Evolutionary conservation across 306 rosid genomes (phyloP), one percentile per base, ranked within the genome.

Genomic region (Gleditsia sinensis): DNA sequence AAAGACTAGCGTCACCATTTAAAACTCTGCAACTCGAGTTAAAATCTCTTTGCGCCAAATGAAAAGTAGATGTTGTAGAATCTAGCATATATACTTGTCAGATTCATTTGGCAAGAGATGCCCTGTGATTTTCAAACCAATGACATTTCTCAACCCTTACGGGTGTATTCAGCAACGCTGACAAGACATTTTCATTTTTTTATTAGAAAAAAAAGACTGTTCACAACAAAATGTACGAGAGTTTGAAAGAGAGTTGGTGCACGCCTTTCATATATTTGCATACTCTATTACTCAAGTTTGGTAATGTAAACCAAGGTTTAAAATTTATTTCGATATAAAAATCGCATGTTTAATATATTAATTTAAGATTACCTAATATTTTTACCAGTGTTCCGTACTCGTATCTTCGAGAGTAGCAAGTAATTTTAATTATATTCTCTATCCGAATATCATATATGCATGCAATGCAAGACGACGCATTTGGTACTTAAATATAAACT

Each of bases 121-220:
- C 53, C 62, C 46, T 40, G 61, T 4, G 24, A 23, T 37, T 46
- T 58, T 73, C 70, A 60, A 74, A 61, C 34, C 10, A 61, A 46
- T 42, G n/a, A 62, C 49, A 13, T 74, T 61, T 61, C 49, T 74
- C 71, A 14, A 49, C 9, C 5, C 48, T 61, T 34, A 21, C 36
- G 49, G 71, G 9, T 48, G 40, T 55, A 24, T 34, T 46, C 62
- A 3, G 8, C 59, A 21, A 21, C 61, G 37, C 51, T 36, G 19
- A 34, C 70, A 5, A 21, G 19, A 61, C 67, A 59, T 60, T 45
- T 17, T 9, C 28, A 56, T 58, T 55, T 40, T 60, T 57, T 7
- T 20, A 13, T 9, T 0, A 1, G 13, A 10, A 17, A 46, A 23
- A 36, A 3, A 36, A 21, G 25, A 13, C 11, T 0, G 25, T 24